These are phyloP conservation scores for Rhododendron henanense DNA, from an alignment of 148 eudicot genomes.

Conservation along the genomic window DNA sequence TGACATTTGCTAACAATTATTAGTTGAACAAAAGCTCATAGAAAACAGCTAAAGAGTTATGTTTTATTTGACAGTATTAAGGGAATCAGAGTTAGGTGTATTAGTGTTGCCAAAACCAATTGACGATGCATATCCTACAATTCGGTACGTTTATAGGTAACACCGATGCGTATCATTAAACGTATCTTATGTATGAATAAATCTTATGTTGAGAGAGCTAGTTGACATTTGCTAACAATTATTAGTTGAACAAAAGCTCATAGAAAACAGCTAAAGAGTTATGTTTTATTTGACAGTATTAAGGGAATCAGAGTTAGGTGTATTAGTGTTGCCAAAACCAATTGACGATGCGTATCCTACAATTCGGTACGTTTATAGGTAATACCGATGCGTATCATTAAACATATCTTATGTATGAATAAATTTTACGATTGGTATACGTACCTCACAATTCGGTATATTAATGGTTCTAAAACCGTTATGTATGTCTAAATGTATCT, in stretches of 20 bases:
- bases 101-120: neutral
- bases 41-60: neutral
- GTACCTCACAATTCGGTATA: neutral
- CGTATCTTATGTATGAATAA: neutral
- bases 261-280: neutral
- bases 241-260: neutral
- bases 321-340: neutral
- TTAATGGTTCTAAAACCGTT: neutral
- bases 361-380: neutral
- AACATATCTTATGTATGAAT: neutral
- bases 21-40: neutral
- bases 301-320: neutral
- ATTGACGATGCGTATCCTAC: neutral
- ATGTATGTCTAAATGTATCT: neutral
- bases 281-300: neutral
- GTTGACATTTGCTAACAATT: constrained; percentile 6
- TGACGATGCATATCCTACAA: neutral
- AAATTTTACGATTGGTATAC: neutral
- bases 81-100: neutral
- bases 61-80: neutral
- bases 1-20: constrained; percentile 1
- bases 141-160: neutral
- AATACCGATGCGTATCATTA: neutral
- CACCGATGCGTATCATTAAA: neutral
- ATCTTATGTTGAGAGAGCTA: neutral